Conservation (phyloP, 306 rosid genomes). For the Alnus rubra region DNA sequence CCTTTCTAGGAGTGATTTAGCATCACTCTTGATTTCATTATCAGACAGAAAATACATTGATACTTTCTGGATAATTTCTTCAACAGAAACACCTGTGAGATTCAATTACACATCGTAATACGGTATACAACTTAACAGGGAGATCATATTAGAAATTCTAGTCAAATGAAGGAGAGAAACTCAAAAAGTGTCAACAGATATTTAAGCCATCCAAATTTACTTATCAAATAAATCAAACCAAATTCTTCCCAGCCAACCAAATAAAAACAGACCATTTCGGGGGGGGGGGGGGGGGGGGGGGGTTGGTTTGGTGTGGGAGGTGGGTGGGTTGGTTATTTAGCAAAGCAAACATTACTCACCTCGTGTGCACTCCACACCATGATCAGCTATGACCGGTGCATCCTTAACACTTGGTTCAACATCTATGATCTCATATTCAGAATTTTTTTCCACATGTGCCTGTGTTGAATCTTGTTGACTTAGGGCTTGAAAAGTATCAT, state of each 20-base stretch:
- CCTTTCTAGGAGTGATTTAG: slow-evolving; percentile 36
- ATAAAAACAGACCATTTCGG: background rate
- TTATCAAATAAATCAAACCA: background rate
- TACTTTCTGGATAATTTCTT: slow-evolving; percentile 62
- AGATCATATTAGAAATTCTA: background rate
- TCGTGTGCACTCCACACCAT: slow-evolving; percentile 23
- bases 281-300: too few species aligned
- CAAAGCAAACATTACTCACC: slow-evolving; percentile 49
- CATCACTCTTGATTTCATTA: slow-evolving; percentile 31
- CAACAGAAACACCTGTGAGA: slow-evolving; percentile 58
- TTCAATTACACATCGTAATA: slow-evolving; percentile 17
- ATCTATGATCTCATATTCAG: slow-evolving; percentile 55
- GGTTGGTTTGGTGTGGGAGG: too few species aligned
- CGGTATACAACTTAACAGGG: slow-evolving; percentile 20
- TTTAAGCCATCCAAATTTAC: background rate
- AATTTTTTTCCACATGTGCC: slow-evolving; percentile 38
- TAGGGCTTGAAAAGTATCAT: slow-evolving; percentile 69
- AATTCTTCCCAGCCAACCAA: background rate
- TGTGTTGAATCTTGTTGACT: slow-evolving; percentile 40
- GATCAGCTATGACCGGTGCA: slow-evolving; percentile 23
- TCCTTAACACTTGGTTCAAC: slow-evolving; percentile 59
- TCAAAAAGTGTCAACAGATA: background rate
- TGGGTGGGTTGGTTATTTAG: background rate
- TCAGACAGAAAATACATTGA: slow-evolving; percentile 52
- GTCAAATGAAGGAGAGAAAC: background rate